Evolutionary conservation across 2,329 filamentous ascomycete genomes (phyloP).

Genomic region (Elsinoe perseae): DNA sequence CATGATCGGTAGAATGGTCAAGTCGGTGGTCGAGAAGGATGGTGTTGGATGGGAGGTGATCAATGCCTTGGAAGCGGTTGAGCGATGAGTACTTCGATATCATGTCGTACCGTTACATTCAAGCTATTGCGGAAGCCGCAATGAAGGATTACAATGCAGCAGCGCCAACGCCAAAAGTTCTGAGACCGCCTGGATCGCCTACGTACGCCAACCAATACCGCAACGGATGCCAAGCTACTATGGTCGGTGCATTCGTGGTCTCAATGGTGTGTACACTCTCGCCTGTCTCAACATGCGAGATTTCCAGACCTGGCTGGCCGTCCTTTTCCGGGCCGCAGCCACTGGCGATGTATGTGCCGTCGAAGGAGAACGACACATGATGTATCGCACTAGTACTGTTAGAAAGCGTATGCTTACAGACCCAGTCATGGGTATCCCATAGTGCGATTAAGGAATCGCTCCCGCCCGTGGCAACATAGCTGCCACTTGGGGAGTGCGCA

Average conservation of each 20-base stretch:
- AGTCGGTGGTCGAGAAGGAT: slow-evolving; percentile 65
- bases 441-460: slow-evolving; percentile 67
- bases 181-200: slow-evolving; percentile 56
- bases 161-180: slow-evolving; percentile 51
- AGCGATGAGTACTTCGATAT: slow-evolving; percentile 32
- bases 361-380: slow-evolving; percentile 69
- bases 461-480: slow-evolving; percentile 66
- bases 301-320: slow-evolving; percentile 61
- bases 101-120: not conserved
- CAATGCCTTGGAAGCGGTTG: slow-evolving; percentile 68
- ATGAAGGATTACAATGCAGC: slow-evolving; percentile 3
- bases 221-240: slow-evolving; percentile 69
- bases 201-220: slow-evolving; percentile 67
- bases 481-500: slow-evolving; percentile 62
- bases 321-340: slow-evolving; percentile 50
- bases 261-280: slow-evolving; percentile 66
- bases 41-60: slow-evolving; percentile 83
- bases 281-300: slow-evolving; percentile 66
- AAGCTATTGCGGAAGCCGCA: not conserved
- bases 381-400: slow-evolving; percentile 62
- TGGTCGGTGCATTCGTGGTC: slow-evolving; percentile 54
- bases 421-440: slow-evolving; percentile 72
- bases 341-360: slow-evolving; percentile 65
- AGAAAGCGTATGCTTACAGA: slow-evolving; percentile 63
- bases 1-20: slow-evolving; percentile 65